A percentile compares a stretch with the other conserved stretches of the same genome.
Evolutionary conservation across 2,329 filamentous ascomycete species (phyloP).

Genomic region (Colletotrichum godetiae): DNA sequence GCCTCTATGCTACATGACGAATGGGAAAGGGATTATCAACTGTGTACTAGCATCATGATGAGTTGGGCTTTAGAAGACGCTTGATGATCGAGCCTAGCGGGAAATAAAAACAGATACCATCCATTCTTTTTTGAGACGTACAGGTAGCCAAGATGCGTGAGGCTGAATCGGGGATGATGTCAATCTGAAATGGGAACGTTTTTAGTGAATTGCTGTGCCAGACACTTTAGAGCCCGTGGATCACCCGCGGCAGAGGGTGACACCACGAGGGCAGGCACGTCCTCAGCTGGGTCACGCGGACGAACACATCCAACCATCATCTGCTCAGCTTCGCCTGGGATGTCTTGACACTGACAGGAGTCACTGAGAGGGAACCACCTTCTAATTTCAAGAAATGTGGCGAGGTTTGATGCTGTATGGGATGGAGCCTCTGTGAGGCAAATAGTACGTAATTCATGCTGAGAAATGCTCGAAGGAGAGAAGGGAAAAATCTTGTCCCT

Average conservation of each 20-base stretch:
- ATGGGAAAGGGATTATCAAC: neutral
- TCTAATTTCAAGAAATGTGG: slow-evolving; percentile 9
- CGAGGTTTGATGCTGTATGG: slow-evolving; percentile 3
- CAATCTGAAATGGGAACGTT: slow-evolving; percentile 11
- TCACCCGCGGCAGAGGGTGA: slow-evolving; percentile 20
- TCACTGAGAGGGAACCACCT: slow-evolving; percentile 1
- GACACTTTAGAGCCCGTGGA: slow-evolving; percentile 32
- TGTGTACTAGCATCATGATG: neutral
- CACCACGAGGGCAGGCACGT: slow-evolving; percentile 11
- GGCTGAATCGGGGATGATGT: slow-evolving; percentile 25
- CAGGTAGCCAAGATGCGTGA: neutral
- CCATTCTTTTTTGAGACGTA: neutral
- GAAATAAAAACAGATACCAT: neutral
- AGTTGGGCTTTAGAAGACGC: slow-evolving; percentile 1
- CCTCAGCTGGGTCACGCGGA: slow-evolving; percentile 22
- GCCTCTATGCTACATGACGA: slow-evolving; percentile 4
- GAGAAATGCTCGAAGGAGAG: neutral
- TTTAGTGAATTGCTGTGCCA: neutral
- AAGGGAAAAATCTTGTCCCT: neutral
- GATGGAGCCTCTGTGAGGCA: slow-evolving; percentile 4
- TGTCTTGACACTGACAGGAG: slow-evolving; percentile 7
- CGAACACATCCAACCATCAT: neutral
- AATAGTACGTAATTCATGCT: slow-evolving; percentile 13
- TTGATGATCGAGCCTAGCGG: slow-evolving; percentile 6
- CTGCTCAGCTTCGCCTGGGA: slow-evolving; percentile 22